These are phyloP conservation scores for Euphrasia arctica DNA, from an alignment of 305 asterid genomes.

Conservation along the genomic window DNA sequence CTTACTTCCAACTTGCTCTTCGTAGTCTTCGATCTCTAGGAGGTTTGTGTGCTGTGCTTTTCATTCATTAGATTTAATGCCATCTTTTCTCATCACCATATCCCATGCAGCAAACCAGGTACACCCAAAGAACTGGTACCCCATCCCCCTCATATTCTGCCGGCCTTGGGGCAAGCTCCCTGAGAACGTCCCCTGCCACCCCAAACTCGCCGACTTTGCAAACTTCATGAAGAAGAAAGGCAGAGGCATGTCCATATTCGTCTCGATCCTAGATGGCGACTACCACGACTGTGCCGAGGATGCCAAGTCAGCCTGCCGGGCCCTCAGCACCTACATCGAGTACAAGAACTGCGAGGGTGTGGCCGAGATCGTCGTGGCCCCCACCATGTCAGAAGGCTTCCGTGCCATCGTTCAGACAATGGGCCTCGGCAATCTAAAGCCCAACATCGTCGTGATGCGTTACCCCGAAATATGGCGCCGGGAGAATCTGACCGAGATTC, in stretches of 20 bases:
- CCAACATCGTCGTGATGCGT: constrained; percentile 85
- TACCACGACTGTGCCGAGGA: constrained; percentile 88
- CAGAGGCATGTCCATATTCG: constrained; percentile 95
- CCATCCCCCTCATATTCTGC: constrained; percentile 94
- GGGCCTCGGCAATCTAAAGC: constrained; percentile 68
- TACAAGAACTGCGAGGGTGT: constrained; percentile 91
- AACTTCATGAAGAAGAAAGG: constrained; percentile 98
- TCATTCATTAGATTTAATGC: neutral
- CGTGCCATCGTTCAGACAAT: constrained; percentile 73
- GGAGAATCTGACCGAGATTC: constrained; percentile 85
- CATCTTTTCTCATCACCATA: no score
- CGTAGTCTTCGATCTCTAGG: constrained; percentile 97
- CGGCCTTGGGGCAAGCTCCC: constrained; percentile 99
- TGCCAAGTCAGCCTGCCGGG: constrained; percentile 58
- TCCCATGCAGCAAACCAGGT: constrained; percentile 78
- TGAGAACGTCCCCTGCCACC: constrained; percentile 97
- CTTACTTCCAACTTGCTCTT: constrained; percentile 99
- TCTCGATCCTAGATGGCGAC: constrained; percentile 92
- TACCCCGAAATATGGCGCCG: constrained; percentile 98
- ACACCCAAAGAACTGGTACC: constrained; percentile 99
- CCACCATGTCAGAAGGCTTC: constrained; percentile 90
- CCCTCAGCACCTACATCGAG: constrained; percentile 58
- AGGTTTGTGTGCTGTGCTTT: constrained; percentile 55
- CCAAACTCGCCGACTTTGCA: constrained; percentile 97
- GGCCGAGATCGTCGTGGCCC: constrained; percentile 95